Base-by-base conservation (phyloP, 75 land plant species). In the Sequoiadendron giganteum region DNA sequence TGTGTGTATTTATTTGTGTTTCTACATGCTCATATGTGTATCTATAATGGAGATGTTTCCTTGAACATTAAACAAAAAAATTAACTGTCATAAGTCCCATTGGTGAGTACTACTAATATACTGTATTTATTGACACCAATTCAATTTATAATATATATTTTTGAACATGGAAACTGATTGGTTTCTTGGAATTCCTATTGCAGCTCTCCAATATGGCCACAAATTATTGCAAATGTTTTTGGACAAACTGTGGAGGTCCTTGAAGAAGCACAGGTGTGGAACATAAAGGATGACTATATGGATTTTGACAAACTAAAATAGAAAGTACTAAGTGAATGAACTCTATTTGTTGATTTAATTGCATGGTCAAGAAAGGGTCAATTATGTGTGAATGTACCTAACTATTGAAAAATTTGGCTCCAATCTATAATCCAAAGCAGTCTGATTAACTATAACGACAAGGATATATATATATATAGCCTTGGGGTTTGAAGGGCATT, bases 241-340 rank as follows among this genome's bases (percentile, higher is more conserved):
- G 91, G 91, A 42, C 92, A 90, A 90, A 89, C 91, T 42, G 92
- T 91, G 56, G 92, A 91, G 48, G 92, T 91, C 21, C 91, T 91
- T 36, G 88, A 73, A 58, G 89, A 91, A 77, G 54, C 91, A 48
- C 92, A 91, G 92, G 92, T 91, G 28, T 28, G 72, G n/a, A 68
- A 28, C 9, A 28, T 28, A 28, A 28, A 68, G 72, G 9, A 68
- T 68, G 10, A 28, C 72, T 28, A 28, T 52, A 68, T 28, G 30
- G 0, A 28, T 68, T 68, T 68, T 68, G 30, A 52, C 72, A 68
- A 68, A 68, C 30, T 28, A 25, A 68, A 7, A 3, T 65, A 65
- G 19, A 65, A 65, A 5, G 6, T 5, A 25, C 70, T 1, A 65
- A 19, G 70, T 65, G 19, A 19, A 21, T 65, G 19, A 25, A 65